Base-by-base conservation (phyloP, 2,329 filamentous ascomycete species). In the Pseudocercospora eumusae region DNA sequence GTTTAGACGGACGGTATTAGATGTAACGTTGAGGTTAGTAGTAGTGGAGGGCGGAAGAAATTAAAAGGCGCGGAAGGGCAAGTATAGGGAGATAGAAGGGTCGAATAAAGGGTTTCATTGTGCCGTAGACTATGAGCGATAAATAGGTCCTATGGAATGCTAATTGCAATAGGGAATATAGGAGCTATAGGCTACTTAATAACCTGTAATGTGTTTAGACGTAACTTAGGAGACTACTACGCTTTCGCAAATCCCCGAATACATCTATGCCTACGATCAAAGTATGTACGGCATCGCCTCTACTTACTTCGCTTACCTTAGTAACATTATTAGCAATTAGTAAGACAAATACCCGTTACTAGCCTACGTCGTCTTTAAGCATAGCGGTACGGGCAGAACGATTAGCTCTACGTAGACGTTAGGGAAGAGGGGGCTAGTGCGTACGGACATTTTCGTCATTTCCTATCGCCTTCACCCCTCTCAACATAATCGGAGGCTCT, bases 111-210 rank as follows among this genome's bases (percentile, higher is more conserved):
- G 28, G 10, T 11, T 31, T 4, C 13, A 31, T 13, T 44, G 20
- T 44, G 20, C n/a, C 6, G 6, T 44, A 44, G 15, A 44, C 9
- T 44, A 44, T 44, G 20, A 44, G 40, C n/a, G n/a, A 44, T 44
- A 44, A 44, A 20, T 44, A 44, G n/a, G 8, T 44, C n/a, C 20
- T 44, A 44, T 44, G 20, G 40, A 44, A 44, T 44, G 20, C 40
- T 44, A 44, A 21, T 21, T 44, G 20, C 20, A 44, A 44, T 44
- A 44, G 40, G 5, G 20, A 20, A 44, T 5, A 11, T 44, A 44
- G 40, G 40, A 44, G 40, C 40, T 44, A 44, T 44, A 18, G 40
- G 40, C 40, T 44, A 44, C 40, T 44, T 44, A 44, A 44, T 44
- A 44, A 44, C 40, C 40, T 44, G 20, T 44, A 44, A 20, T 20